Evolutionary conservation across 148 eudicot genomes (phyloP), one percentile per base, ranked within the genome.

Genomic region (Chenopodium berlandieri): DNA sequence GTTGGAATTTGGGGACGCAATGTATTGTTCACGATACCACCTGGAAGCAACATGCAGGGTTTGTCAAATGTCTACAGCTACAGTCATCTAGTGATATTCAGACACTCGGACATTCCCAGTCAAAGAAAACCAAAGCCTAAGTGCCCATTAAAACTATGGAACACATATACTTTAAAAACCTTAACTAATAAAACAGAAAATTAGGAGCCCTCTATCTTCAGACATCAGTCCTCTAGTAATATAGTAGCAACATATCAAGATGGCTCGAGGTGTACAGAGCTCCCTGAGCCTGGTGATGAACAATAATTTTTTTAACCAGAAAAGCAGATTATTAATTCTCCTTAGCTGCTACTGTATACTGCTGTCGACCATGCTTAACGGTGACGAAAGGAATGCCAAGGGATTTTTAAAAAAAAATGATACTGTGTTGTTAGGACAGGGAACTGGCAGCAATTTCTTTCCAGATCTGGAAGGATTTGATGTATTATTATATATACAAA

Each of bases 1-100:
- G 94, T 87, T 20, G 99, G 99, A 74, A 91, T 96, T 80, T 91
- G 87, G 11, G 99, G 99, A 4, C 98, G 98, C 78, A 96, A 81
- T 22, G 91, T 79, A 89, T 94, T 90, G 91, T 91, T 92, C 81
- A 96, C 97, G 23, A 96, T 96, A 64, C 99, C 99, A 48, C 98
- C 99, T 96, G 78, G 50, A 82, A 65, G 58, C 73, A 75, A 74
- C 25, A 37, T 47, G 32, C 34, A 48, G 13, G 60, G 52, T 46
- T 54, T 11, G 54, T 22, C 14, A 44, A 52, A 71, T 20, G 9
- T 44, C 70, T 37, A 69, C 56, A 46, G 19, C 27, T 54, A 58
- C 76, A 19, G 23, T 34, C 46, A 16, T 27, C 0, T 40, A 69
- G 10, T 31, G 7, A 1, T 3, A 23, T 64, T 64, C 11, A 70